Evolutionary conservation across 2,329 filamentous ascomycete genomes (phyloP), one percentile per base, ranked within the genome.

Genomic region (Penicillium sclerotiorum): DNA sequence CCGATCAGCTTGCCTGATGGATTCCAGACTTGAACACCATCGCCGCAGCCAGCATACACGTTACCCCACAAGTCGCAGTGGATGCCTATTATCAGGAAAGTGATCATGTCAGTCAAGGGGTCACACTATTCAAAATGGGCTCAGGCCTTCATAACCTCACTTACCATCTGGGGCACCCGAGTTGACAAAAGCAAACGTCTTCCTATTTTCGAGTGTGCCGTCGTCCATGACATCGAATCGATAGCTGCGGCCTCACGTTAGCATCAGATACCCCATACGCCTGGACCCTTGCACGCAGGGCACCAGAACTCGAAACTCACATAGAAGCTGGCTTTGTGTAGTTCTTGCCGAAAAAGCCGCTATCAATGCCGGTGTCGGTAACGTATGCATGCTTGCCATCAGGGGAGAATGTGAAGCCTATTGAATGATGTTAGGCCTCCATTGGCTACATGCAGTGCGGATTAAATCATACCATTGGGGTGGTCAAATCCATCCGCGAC

Each of bases 21-120:
- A 52, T 70, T 73, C 78, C 79, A 84, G 4, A 83, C 71, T 50
- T 81, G 73, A 11, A 83, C 65, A 0, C 80, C 80, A 57, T 82
- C 80, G 0, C 77, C 78, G 47, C 77, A 79, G 0, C 77, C 79
- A 15, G 73, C 73, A 62, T 80, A 83, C 1, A 84, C 77, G 58
- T 83, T 83, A 1, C 80, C 80, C 2, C 75, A 56, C 0, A 68
- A 68, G 57, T 83, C 81, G 35, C 74, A 74, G 50, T 80, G 78
- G 48, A 81, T 68, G 4, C 68, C n/a, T n/a, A n/a, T n/a, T n/a
- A n/a, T n/a, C n/a, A n/a, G n/a, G n/a, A n/a, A n/a, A n/a, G n/a
- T n/a, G n/a, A n/a, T n/a, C n/a, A n/a, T n/a, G n/a, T n/a, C n/a
- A n/a, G n/a, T n/a, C n/a, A n/a, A n/a, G n/a, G n/a, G n/a, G n/a